Conservation (phyloP, 73 alveolate genomes). For the Paramecium biaurelia region DNA sequence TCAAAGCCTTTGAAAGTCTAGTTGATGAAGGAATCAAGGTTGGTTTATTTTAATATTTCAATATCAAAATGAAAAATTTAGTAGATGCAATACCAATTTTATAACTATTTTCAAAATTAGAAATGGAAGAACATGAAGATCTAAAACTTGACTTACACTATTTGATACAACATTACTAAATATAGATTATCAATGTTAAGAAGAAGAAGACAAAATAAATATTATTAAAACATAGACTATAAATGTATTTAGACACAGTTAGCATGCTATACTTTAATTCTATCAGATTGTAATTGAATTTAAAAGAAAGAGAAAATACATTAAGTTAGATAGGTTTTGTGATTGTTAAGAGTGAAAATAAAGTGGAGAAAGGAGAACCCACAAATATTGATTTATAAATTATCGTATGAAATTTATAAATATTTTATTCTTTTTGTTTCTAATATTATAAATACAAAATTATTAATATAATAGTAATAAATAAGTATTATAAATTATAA, state of each 20-base stretch:
- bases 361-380: background rate
- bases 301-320: background rate
- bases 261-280: background rate
- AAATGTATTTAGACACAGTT: background rate
- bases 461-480: background rate
- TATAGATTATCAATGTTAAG: background rate
- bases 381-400: background rate
- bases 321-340: constrained; percentile 7
- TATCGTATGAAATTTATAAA: background rate
- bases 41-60: background rate
- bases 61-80: background rate
- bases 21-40: background rate
- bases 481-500: too few relatives aligned
- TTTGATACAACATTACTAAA: background rate
- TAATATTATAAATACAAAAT: background rate
- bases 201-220: background rate
- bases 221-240: background rate
- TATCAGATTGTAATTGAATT: background rate
- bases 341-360: background rate
- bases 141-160: background rate
- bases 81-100: background rate
- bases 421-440: background rate
- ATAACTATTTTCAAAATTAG: background rate
- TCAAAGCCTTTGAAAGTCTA: background rate
- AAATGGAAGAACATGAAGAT: background rate